Conservation (phyloP, 495 filamentous ascomycete species). For the Aspergillus egyptiacus region DNA sequence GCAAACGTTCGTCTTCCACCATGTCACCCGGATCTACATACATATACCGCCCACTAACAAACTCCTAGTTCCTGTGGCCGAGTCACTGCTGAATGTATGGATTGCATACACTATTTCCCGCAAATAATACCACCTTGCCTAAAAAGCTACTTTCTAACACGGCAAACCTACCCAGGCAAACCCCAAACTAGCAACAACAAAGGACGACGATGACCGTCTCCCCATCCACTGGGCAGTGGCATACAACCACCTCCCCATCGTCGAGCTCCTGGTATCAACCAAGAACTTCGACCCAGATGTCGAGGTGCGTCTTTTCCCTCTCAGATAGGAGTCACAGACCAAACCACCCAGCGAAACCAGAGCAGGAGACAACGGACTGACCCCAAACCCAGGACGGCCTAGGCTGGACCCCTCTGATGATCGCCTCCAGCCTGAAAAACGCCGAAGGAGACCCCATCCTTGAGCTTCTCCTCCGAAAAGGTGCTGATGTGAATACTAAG, state of each 20-base stretch:
- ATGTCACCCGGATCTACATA: conserved; percentile 10
- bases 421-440: conserved; percentile 70
- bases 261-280: conserved; percentile 57
- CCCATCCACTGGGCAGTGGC: conserved; percentile 95
- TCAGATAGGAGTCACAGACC: too few species aligned
- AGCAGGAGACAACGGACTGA: background rate
- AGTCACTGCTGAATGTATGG: conserved; percentile 68
- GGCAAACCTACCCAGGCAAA: conserved; percentile 54
- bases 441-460: conserved; percentile 50
- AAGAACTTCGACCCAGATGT: conserved; percentile 84
- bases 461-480: conserved; percentile 70
- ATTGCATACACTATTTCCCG: too few species aligned
- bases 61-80: conserved; percentile 53
- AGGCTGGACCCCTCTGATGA: conserved; percentile 95
- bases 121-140: too few species aligned
- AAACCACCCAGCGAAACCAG: too few species aligned
- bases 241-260: conserved; percentile 71
- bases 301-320: conserved; percentile 56
- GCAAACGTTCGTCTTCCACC: conserved; percentile 57
- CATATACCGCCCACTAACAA: conserved; percentile 6
- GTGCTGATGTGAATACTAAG: conserved; percentile 74
- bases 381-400: conserved; percentile 59
- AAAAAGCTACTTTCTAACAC: conserved; percentile 10
- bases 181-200: conserved; percentile 63
- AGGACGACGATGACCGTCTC: conserved; percentile 85